Base-by-base conservation (phyloP, 2,329 filamentous ascomycete genomes). In the Chaetothyriales sp. region DNA sequence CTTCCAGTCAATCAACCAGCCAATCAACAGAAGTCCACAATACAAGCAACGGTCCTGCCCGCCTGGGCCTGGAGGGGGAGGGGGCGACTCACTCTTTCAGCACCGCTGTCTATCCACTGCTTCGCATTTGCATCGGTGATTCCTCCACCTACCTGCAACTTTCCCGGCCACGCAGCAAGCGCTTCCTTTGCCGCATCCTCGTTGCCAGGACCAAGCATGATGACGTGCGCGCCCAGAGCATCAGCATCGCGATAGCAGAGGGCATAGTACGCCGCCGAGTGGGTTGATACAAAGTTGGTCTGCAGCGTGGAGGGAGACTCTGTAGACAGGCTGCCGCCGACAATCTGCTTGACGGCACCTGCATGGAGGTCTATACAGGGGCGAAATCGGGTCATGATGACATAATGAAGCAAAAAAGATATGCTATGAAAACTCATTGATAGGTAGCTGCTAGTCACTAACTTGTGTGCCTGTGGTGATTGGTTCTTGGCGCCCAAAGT, bases 291-390 rank as follows among this genome's bases (percentile, higher is more conserved):
- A 72, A 88, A 89, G 70, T 98, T 98, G 47, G 90, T 97, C 71
- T 88, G 85, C 52, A 97, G 77, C 52, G 78, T 75, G 1, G 78
- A 78, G 5, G 33, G 33, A 29, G 54, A 56, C 7, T 76, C 67
- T 65, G 78, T 78, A 70, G 85, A 84, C 56, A 98, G 78, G 1
- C 92, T 97, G 54, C 92, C 90, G 61, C 92, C 92, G 43, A 98
- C 89, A 61, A 98, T 98, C 69, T 98, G 92, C 74, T 98, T 98
- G 54, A 98, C 92, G 66, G 90, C 84, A 13, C 92, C 92, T n/a
- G 89, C 84, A 69, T 98, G 92, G 50, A 98, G 79, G 71, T 98
- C 92, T 69, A 98, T 97, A 66, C 92, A 98, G 18, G 92, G 92
- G 43, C 92, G 78, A 65, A 98, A 98, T 61, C 83, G 82, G 2